Conservation (phyloP, 202 grass and related monocot genomes). For the Panicum virgatum region DNA sequence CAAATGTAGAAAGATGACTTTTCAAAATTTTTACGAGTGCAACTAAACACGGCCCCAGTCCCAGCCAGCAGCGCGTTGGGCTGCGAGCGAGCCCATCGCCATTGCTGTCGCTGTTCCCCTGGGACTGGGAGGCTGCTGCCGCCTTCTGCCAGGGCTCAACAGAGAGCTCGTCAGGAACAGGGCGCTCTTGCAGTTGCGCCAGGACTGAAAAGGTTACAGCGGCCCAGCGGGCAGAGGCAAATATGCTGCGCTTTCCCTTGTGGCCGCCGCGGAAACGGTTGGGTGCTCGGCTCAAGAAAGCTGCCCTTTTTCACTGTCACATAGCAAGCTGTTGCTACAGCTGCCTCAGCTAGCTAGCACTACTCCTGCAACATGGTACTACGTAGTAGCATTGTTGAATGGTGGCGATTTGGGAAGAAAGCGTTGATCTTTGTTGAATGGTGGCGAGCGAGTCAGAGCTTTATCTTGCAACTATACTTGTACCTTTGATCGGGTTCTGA, state of each 20-base stretch:
- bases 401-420: no score
- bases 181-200: not conserved
- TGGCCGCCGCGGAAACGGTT: not conserved
- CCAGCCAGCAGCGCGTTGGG: slow-evolving; percentile 34
- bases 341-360: not conserved
- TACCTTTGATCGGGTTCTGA: no score
- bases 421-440: no score
- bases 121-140: slow-evolving; percentile 21
- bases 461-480: no score
- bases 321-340: no score
- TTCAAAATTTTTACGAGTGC: no score
- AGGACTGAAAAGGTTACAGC: slow-evolving; percentile 46
- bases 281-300: slow-evolving; percentile 54
- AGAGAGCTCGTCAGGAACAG: not conserved
- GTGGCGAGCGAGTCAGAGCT: no score
- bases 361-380: not conserved
- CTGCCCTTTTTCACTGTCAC: not conserved
- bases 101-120: slow-evolving; percentile 39
- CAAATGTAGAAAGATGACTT: no score
- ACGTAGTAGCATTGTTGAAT: not conserved
- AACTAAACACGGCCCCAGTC: no score
- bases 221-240: slow-evolving; percentile 26
- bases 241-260: slow-evolving; percentile 12
- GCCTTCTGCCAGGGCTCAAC: not conserved
- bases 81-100: slow-evolving; percentile 29